Percentiles rank a stretch among this genome's conserved stretches.
phyloP scores from a whole-genome alignment of 2,329 filamentous ascomycete genomes.

The Rosellinia necatrix region DNA sequence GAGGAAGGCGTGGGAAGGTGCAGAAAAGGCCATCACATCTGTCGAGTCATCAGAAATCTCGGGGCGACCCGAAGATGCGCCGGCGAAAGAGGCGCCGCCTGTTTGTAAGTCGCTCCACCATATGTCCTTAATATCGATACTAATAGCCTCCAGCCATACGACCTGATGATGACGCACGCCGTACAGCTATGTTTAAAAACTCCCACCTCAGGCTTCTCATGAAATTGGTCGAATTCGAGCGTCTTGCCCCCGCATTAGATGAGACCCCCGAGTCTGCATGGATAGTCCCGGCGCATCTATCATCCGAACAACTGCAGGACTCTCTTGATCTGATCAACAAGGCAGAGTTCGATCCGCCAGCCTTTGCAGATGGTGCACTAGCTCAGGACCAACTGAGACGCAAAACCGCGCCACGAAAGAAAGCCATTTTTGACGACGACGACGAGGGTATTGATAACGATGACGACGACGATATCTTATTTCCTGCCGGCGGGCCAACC shows the following conservation, averaged over 20 bases:
- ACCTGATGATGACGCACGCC: constrained; percentile 68
- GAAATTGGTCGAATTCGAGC: constrained; percentile 72
- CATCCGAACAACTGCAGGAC: constrained; percentile 69
- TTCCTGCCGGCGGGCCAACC: constrained; percentile 71
- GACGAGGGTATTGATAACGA: constrained; percentile 61
- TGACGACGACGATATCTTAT: constrained; percentile 64
- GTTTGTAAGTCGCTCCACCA: constrained; percentile 54
- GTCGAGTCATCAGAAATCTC: constrained; percentile 41
- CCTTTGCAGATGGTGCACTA: constrained; percentile 73
- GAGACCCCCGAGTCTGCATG: constrained; percentile 79
- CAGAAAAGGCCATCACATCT: constrained; percentile 63
- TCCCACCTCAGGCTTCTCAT: constrained; percentile 84
- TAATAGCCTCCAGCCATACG: constrained; percentile 56
- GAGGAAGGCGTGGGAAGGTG: constrained; percentile 76
- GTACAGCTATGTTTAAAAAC: constrained; percentile 84
- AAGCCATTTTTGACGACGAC: constrained; percentile 72
- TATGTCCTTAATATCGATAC: constrained; percentile 19
- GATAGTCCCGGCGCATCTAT: constrained; percentile 72
- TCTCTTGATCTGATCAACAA: constrained; percentile 74
- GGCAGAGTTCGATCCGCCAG: constrained; percentile 77
- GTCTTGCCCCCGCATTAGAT: constrained; percentile 57
- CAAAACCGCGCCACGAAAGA: constrained; percentile 61
- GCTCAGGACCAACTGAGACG: constrained; percentile 81
- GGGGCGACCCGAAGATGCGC: constrained; percentile 31
- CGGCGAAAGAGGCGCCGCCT: constrained; percentile 49